Evolutionary conservation across 805 yeast genomes (phyloP).

Genomic region (Blastobotrys mokoenaii): DNA sequence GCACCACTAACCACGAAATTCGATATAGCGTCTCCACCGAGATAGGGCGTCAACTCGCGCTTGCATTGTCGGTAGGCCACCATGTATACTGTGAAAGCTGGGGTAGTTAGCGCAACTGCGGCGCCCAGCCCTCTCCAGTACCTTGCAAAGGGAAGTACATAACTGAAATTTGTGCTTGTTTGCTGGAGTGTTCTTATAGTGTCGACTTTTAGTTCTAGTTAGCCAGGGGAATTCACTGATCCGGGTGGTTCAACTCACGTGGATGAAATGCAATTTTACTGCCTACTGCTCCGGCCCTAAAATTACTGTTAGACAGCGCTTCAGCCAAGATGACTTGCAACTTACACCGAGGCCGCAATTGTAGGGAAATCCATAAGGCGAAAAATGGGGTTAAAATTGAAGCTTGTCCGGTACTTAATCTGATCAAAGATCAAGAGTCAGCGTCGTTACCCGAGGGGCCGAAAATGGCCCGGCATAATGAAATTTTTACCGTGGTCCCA

Average conservation of each 20-base stretch:
- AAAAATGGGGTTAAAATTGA: neutral
- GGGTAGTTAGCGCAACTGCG: conserved; percentile 31
- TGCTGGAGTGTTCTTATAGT: conserved; percentile 35
- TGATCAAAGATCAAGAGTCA: too few species aligned
- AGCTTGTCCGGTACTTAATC: too few species aligned
- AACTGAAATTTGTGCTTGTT: conserved; percentile 29
- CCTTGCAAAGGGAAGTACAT: conserved; percentile 29
- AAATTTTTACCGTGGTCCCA: too few species aligned
- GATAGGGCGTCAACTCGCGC: conserved; percentile 25
- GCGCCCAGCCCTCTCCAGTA: conserved; percentile 35
- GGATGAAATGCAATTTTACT: conserved; percentile 14
- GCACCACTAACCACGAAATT: conserved; percentile 32
- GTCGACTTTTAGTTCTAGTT: conserved; percentile 22
- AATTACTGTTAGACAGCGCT: neutral
- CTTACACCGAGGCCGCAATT: conserved; percentile 31
- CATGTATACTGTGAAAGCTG: conserved; percentile 35
- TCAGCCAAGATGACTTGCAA: neutral
- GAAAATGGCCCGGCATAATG: too few species aligned
- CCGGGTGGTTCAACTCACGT: conserved; percentile 3
- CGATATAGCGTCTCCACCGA: conserved; percentile 28
- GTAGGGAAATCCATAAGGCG: conserved; percentile 27
- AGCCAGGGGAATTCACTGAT: too few species aligned
- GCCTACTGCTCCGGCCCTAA: conserved; percentile 12
- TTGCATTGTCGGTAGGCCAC: conserved; percentile 33
- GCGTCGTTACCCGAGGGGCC: too few species aligned